Evolutionary conservation across 2,329 filamentous ascomycete species (phyloP).

Genomic region (Fusarium chuoi): DNA sequence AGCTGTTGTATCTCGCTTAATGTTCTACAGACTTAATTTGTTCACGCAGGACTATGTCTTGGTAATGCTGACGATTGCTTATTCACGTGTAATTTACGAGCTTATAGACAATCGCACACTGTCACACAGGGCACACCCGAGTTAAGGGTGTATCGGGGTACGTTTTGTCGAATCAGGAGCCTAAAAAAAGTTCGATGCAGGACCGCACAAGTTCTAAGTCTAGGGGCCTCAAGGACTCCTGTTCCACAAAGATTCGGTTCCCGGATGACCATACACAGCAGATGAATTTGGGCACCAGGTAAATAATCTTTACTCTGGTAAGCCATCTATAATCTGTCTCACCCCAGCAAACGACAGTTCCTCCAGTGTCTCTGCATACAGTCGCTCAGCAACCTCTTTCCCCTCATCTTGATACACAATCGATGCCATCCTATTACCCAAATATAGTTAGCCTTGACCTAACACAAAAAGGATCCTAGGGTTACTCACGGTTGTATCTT

Average conservation of each 20-base stretch:
- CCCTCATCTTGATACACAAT: background rate
- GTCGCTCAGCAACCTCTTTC: too few species aligned
- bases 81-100: background rate
- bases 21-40: background rate
- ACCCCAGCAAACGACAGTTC: background rate
- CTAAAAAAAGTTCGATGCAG: background rate
- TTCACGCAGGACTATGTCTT: background rate
- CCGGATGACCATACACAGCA: background rate
- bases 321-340: background rate
- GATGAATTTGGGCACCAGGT: background rate
- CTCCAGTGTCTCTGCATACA: background rate
- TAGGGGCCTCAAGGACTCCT: background rate
- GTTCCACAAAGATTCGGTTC: background rate
- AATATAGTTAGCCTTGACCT: rapidly evolving
- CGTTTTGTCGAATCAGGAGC: background rate
- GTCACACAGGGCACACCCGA: background rate
- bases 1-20: background rate
- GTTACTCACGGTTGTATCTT: background rate
- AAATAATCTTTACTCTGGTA: background rate
- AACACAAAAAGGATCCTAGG: rapidly evolving
- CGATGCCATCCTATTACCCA: background rate
- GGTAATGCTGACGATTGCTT: background rate
- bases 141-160: rapidly evolving
- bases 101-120: background rate
- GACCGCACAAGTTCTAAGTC: background rate